Percentiles rank a stretch among this genome's conserved stretches.
Evolutionary conservation across 1,284 basidiomycete genomes (phyloP).

Genomic region (Calocybe gambosa): DNA sequence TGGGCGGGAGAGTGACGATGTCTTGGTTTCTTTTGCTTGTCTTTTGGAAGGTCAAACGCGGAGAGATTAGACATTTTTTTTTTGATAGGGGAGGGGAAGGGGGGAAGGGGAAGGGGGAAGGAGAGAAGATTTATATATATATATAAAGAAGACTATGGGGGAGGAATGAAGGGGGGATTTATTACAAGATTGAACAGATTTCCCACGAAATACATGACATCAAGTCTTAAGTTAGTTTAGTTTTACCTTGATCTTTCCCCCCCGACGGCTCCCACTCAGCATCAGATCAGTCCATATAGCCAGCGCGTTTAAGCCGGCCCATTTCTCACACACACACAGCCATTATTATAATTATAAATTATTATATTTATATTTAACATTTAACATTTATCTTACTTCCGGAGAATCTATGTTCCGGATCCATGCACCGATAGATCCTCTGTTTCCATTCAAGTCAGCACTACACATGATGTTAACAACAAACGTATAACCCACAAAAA

Average conservation of each 20-base stretch:
- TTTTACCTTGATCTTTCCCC: no score
- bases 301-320: neutral
- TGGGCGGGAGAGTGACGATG: constrained; percentile 68
- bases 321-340: neutral
- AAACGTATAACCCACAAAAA: constrained; percentile 83
- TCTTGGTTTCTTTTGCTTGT: constrained; percentile 59
- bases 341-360: neutral
- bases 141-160: neutral
- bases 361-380: neutral
- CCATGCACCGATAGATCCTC: constrained; percentile 92
- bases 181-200: constrained; percentile 14
- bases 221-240: no score
- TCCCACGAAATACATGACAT: constrained; percentile 18
- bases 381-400: constrained; percentile 12
- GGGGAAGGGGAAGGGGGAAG: neutral
- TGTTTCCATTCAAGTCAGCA: constrained; percentile 26
- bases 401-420: constrained; percentile 81
- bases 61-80: constrained; percentile 17
- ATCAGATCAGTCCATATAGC: neutral
- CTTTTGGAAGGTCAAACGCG: constrained; percentile 22
- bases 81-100: constrained; percentile 3
- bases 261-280: neutral
- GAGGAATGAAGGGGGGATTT: neutral
- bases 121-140: neutral
- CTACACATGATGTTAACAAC: no score